Percentiles rank a stretch among this genome's conserved stretches.
Conservation (phyloP, 305 asterid species). For the Fraxinus xanthoxyloides region DNA sequence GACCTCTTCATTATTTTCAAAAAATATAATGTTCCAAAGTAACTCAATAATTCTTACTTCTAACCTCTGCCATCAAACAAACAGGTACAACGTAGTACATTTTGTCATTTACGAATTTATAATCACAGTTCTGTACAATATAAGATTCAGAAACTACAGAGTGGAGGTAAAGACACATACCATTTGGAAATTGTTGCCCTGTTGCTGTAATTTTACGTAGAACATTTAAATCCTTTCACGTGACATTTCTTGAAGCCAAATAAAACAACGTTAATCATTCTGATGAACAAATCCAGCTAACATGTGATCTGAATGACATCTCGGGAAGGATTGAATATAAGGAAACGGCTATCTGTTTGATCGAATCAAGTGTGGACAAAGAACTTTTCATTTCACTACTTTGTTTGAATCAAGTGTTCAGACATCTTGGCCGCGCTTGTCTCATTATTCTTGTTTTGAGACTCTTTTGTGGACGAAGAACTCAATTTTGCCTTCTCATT, state of each 20-base stretch:
- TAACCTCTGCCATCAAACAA: conserved; percentile 15
- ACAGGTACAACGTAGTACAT: conserved; percentile 7
- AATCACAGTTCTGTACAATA: conserved; percentile 2
- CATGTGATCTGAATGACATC: neutral
- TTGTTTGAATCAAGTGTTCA: conserved; percentile 19
- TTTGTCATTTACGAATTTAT: conserved; percentile 4
- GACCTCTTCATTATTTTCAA: conserved; percentile 5
- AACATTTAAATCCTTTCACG: neutral
- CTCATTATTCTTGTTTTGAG: conserved; percentile 23
- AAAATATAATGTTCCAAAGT: neutral
- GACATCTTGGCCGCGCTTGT: conserved; percentile 22
- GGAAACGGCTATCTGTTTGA: neutral
- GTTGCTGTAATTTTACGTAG: neutral
- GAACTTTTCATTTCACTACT: conserved; percentile 7
- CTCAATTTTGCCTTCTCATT: conserved; percentile 32
- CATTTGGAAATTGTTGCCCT: neutral
- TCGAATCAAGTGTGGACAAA: neutral
- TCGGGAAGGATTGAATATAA: neutral
- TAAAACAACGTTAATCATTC: neutral
- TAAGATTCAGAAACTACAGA: neutral
- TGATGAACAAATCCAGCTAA: neutral
- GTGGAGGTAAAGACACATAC: conserved; percentile 14
- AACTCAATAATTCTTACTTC: neutral
- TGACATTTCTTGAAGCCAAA: conserved; percentile 2
- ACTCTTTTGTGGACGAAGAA: conserved; percentile 26